phyloP scores from a whole-genome alignment of 306 rosid genomes.

The Arachis hypogaea region DNA sequence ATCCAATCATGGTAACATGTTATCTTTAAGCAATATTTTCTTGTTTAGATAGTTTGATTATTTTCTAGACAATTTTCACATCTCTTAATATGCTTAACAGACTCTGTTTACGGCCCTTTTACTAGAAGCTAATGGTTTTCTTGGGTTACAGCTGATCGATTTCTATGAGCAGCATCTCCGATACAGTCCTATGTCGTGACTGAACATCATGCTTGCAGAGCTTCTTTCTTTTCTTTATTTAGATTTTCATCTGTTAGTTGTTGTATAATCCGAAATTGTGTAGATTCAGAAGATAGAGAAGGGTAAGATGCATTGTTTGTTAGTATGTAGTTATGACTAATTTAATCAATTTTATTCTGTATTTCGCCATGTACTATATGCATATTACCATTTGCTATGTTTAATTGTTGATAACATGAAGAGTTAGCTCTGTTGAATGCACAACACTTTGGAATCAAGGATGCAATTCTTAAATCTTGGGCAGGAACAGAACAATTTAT shows the following conservation, averaged over 20 bases:
- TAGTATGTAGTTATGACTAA: constrained; percentile 30
- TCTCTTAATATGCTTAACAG: constrained; percentile 2
- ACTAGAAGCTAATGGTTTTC: constrained; percentile 26
- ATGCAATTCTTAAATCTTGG: constrained; percentile 22
- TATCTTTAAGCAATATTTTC: neutral
- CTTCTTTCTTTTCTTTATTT: constrained; percentile 34
- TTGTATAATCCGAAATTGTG: constrained; percentile 38
- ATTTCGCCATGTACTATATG: constrained; percentile 33
- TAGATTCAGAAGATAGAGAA: constrained; percentile 54
- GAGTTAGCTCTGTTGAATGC: constrained; percentile 23
- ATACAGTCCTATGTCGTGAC: constrained; percentile 57
- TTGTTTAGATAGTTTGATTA: neutral
- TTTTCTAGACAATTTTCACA: constrained; percentile 17
- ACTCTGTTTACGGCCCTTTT: constrained; percentile 6
- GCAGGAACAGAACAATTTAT: constrained; percentile 22
- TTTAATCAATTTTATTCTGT: constrained; percentile 34
- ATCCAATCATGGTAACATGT: constrained; percentile 71
- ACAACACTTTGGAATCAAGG: constrained; percentile 8
- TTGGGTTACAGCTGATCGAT: constrained; percentile 69
- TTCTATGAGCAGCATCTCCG: constrained; percentile 92
- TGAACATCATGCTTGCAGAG: constrained; percentile 37
- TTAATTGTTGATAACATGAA: constrained; percentile 15
- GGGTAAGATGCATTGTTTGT: constrained; percentile 40
- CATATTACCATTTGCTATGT: constrained; percentile 14
- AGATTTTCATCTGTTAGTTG: constrained; percentile 36